These are phyloP conservation scores for Paspalum notatum DNA, from an alignment of 176 grass and related monocot genomes.

Conservation along the genomic window DNA sequence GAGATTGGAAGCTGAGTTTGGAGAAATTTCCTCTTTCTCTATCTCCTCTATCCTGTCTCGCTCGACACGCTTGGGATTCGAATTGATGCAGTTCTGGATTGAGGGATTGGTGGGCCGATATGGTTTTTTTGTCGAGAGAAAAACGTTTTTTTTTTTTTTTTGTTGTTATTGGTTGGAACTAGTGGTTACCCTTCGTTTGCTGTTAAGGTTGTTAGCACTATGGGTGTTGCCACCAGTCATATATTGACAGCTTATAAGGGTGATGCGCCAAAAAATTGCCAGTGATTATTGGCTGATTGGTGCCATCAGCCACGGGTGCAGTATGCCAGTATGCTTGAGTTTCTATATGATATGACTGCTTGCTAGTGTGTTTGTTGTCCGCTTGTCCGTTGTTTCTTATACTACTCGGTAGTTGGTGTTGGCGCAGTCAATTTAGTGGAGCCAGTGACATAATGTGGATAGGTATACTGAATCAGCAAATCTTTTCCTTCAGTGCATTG, in stretches of 20 bases:
- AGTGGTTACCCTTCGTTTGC: constrained; percentile 17
- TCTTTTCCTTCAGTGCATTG: constrained; percentile 44
- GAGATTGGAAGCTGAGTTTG: constrained; percentile 42
- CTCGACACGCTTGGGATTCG: background rate
- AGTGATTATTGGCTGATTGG: constrained; percentile 8
- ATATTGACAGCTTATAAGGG: constrained; percentile 28
- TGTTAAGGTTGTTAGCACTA: constrained; percentile 39
- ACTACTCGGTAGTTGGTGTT: background rate
- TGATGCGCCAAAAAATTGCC: constrained; percentile 16
- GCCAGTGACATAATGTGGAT: constrained; percentile 39
- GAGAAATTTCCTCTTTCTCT: constrained; percentile 20
- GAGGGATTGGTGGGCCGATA: constrained; percentile 2
- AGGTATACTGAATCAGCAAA: constrained; percentile 24
- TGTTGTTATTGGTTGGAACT: constrained; percentile 30
- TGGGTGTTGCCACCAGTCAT: constrained; percentile 25
- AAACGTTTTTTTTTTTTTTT: background rate
- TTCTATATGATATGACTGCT: background rate
- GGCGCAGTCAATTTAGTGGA: constrained; percentile 29
- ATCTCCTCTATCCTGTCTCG: background rate
- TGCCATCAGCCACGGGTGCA: constrained; percentile 1
- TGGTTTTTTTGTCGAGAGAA: background rate
- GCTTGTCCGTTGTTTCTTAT: constrained; percentile 27
- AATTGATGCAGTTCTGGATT: constrained; percentile 43
- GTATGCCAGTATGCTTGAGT: constrained; percentile 9
- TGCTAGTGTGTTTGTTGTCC: constrained; percentile 14